Conservation (phyloP, 2,329 filamentous ascomycete genomes). For the Dryadomyces quercivorus region DNA sequence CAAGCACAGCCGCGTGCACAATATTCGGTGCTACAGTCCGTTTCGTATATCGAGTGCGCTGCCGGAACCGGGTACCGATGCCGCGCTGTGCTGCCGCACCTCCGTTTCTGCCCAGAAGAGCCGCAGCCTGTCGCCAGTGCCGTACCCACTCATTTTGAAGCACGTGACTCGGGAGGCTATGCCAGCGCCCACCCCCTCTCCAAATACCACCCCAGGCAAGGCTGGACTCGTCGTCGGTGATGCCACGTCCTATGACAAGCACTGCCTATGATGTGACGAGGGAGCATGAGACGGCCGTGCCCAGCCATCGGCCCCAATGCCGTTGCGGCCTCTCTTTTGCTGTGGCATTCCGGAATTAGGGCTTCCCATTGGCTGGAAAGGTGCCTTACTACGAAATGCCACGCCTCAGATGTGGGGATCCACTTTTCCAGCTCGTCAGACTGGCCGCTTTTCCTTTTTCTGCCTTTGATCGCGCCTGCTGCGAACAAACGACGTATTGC, state of each 20-base stretch:
- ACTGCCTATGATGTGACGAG: background rate
- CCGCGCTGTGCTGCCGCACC: no score
- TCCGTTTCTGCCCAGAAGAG: no score
- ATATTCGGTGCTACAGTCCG: no score
- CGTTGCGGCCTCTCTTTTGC: background rate
- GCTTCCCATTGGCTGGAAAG: background rate
- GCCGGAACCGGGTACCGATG: no score
- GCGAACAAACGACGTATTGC: background rate
- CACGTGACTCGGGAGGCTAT: background rate
- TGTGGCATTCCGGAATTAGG: background rate
- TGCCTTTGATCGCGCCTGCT: conserved; percentile 3
- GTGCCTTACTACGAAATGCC: background rate
- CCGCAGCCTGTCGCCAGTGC: no score
- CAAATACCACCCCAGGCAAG: background rate
- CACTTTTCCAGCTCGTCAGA: conserved; percentile 2
- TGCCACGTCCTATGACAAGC: background rate
- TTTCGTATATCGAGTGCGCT: no score
- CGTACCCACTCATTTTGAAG: background rate
- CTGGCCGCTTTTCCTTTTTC: conserved; percentile 5
- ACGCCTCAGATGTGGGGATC: background rate
- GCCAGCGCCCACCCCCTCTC: background rate
- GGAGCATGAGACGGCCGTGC: background rate
- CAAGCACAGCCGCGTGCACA: no score
- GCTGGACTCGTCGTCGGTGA: background rate
- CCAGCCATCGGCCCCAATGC: no score